Percentiles rank a stretch among this genome's conserved stretches.
Evolutionary conservation across 1,139 yeast genomes (phyloP).

Genomic region (Kodamaea arcana): DNA sequence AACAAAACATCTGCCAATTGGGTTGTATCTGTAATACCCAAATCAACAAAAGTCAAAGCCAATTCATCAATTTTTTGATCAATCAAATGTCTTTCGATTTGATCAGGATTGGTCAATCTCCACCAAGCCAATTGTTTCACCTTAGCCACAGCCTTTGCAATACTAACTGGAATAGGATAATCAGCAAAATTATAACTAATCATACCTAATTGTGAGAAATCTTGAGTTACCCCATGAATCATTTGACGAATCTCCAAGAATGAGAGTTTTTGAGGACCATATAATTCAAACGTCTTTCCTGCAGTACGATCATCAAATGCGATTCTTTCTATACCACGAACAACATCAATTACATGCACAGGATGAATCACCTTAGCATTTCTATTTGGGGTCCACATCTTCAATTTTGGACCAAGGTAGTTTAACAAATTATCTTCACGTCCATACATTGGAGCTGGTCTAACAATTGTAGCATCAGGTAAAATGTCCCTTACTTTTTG

Average conservation of each 20-base stretch:
- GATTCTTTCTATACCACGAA: slow-evolving; percentile 71
- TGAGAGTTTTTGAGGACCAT: slow-evolving; percentile 68
- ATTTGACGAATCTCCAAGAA: slow-evolving; percentile 64
- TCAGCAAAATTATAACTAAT: slow-evolving; percentile 52
- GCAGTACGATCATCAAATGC: slow-evolving; percentile 79
- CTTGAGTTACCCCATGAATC: slow-evolving; percentile 62
- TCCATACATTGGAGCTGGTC: slow-evolving; percentile 83
- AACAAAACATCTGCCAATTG: slow-evolving; percentile 66
- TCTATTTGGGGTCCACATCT: slow-evolving; percentile 61
- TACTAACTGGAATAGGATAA: slow-evolving; percentile 35
- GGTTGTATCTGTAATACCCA: slow-evolving; percentile 65
- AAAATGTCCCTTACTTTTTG: slow-evolving; percentile 59
- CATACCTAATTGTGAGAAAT: slow-evolving; percentile 53
- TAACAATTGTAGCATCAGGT: slow-evolving; percentile 79
- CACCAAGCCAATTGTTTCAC: slow-evolving; percentile 60
- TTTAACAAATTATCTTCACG: slow-evolving; percentile 71
- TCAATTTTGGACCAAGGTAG: slow-evolving; percentile 53
- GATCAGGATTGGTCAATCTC: slow-evolving; percentile 69
- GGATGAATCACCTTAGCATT: slow-evolving; percentile 66
- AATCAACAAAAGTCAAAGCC: slow-evolving; percentile 66
- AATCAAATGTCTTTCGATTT: slow-evolving; percentile 69
- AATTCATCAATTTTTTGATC: slow-evolving; percentile 60
- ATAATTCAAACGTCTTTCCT: slow-evolving; percentile 73
- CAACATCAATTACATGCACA: slow-evolving; percentile 75
- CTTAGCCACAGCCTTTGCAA: slow-evolving; percentile 44